Conservation (phyloP, 371 early-diverging fungal genomes). For the Circinella minor region DNA sequence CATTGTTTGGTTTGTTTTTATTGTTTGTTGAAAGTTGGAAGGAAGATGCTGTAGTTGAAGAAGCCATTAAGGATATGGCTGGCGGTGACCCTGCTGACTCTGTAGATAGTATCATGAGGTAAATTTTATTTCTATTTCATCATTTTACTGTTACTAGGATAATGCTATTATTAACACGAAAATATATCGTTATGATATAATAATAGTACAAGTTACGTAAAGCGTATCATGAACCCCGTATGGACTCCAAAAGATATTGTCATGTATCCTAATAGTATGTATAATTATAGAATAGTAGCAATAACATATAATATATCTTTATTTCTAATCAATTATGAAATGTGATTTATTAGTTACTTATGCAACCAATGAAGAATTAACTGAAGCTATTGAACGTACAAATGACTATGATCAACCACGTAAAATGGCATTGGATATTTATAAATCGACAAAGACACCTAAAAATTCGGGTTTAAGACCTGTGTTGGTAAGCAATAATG, state of each 20-base stretch:
- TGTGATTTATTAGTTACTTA: slow-evolving; percentile 48
- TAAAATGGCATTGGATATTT: slow-evolving; percentile 53
- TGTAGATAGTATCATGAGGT: slow-evolving; percentile 24
- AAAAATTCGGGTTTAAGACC: slow-evolving; percentile 36
- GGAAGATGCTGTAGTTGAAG: slow-evolving; percentile 26
- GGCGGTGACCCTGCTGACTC: slow-evolving; percentile 20
- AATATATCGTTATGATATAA: not conserved
- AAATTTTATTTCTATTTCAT: not conserved
- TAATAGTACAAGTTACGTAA: slow-evolving; percentile 14
- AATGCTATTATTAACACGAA: not conserved
- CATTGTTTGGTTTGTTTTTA: slow-evolving; percentile 19
- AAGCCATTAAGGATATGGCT: slow-evolving; percentile 24
- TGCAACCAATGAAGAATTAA: slow-evolving; percentile 55
- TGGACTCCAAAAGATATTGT: slow-evolving; percentile 46
- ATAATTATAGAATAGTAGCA: not conserved
- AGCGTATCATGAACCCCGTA: slow-evolving; percentile 47
- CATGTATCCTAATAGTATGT: slow-evolving; percentile 56
- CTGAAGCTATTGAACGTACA: slow-evolving; percentile 33
- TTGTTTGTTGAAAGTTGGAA: slow-evolving; percentile 33
- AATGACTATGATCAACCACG: slow-evolving; percentile 34
- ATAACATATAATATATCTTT: no score
- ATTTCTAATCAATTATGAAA: not conserved
- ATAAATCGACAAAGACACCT: slow-evolving; percentile 29
- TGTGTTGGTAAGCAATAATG: slow-evolving; percentile 39
- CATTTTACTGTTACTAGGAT: not conserved